Conservation (phyloP, 805 yeast species). For the Tetrapisispora pingtungensis region DNA sequence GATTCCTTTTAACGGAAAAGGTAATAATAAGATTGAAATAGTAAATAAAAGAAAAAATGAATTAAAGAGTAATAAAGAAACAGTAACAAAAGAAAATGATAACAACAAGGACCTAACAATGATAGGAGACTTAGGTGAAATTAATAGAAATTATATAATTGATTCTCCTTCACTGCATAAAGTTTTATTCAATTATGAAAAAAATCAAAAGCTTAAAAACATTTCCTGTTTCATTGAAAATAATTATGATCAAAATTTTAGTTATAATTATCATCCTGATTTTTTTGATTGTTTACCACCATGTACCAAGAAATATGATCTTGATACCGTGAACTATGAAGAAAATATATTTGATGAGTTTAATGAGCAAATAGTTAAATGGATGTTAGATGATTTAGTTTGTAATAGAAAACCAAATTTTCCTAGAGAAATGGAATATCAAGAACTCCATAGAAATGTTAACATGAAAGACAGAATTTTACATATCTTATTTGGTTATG, state of each 20-base stretch:
- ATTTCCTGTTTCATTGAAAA: not conserved
- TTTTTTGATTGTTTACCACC: slow-evolving; percentile 14
- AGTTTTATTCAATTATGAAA: not conserved
- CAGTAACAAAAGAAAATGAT: not conserved
- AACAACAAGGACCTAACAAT: not conserved
- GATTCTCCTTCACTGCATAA: slow-evolving; percentile 4
- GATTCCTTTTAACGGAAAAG: no score
- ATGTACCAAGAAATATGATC: slow-evolving; percentile 6
- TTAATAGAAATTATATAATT: not conserved
- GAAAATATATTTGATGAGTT: slow-evolving; percentile 15
- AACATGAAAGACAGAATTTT: slow-evolving; percentile 12
- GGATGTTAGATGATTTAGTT: slow-evolving; percentile 13
- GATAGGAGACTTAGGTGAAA: not conserved
- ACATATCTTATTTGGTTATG: slow-evolving; percentile 19
- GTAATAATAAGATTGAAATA: no score
- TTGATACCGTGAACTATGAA: not conserved
- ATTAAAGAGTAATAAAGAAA: no score
- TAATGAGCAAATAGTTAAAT: slow-evolving; percentile 11
- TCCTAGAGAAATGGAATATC: slow-evolving; percentile 19
- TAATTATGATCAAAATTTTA: not conserved
- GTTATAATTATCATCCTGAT: not conserved
- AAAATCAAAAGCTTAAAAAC: not conserved
- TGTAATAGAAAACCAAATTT: slow-evolving; percentile 11
- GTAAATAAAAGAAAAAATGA: no score
- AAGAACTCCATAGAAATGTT: slow-evolving; percentile 10